phyloP scores from a whole-genome alignment of 2,329 filamentous ascomycete genomes.

The Botryotinia globosa region DNA sequence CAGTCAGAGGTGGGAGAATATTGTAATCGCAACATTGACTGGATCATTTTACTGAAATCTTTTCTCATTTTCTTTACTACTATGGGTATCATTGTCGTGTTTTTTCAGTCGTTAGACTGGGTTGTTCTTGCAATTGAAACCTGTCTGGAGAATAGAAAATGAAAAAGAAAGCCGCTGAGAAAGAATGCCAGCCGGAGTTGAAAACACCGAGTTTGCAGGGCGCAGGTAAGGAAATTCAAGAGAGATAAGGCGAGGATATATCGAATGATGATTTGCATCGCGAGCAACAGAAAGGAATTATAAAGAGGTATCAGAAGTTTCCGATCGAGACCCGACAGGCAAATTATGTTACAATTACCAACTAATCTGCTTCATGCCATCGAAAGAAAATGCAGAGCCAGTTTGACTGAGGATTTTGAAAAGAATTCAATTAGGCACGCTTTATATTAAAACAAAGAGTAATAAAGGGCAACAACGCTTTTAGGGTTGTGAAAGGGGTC shows the following conservation, averaged over 20 bases:
- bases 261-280: not conserved
- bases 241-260: not conserved
- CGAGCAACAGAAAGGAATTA: not conserved
- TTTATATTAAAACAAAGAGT: rapidly evolving
- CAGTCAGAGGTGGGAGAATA: not conserved
- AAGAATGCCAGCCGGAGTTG: not conserved
- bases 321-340: not conserved
- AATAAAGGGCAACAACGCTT: not conserved
- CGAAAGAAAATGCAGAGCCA: not conserved
- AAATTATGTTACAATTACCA: not conserved
- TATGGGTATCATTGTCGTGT: too few species aligned
- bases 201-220: not conserved
- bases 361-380: not conserved
- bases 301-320: rapidly evolving
- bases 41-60: too few species aligned
- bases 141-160: not conserved
- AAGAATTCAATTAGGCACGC: too few species aligned
- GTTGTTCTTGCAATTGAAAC: not conserved
- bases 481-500: not conserved
- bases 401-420: not conserved
- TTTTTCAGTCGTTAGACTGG: too few species aligned
- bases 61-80: too few species aligned
- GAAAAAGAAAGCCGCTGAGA: not conserved
- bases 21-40: not conserved
- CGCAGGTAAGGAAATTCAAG: rapidly evolving